phyloP scores from a whole-genome alignment of 352 stramenopile species.

The Aphanomyces euteiches region DNA sequence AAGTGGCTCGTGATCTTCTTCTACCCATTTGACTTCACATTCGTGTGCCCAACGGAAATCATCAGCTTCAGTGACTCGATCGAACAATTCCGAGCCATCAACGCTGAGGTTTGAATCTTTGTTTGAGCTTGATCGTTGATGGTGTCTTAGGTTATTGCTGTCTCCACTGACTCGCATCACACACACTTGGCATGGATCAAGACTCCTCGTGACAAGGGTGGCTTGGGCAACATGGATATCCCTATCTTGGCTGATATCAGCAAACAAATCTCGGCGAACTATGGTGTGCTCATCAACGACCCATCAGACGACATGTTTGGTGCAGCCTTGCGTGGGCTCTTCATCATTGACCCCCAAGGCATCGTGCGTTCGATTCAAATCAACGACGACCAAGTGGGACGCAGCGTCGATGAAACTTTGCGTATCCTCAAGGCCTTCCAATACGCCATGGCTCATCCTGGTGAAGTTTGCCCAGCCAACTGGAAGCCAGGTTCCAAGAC shows the following conservation, averaged over 20 bases:
- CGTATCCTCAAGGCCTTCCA: conserved; percentile 84
- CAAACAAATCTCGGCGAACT: conserved; percentile 82
- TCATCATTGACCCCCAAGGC: conserved; percentile 81
- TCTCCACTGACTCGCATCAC: conserved; percentile 83
- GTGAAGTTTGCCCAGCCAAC: conserved; percentile 75
- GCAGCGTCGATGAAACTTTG: conserved; percentile 78
- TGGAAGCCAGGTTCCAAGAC: conserved; percentile 79
- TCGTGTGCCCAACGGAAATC: conserved; percentile 83
- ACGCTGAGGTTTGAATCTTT: conserved; percentile 45
- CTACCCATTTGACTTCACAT: conserved; percentile 86
- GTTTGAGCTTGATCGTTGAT: not conserved
- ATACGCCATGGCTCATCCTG: conserved; percentile 60
- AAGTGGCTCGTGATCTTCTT: conserved; percentile 87
- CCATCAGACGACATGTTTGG: conserved; percentile 61
- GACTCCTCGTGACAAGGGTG: conserved; percentile 69
- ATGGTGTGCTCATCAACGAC: conserved; percentile 79
- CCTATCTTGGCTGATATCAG: conserved; percentile 74
- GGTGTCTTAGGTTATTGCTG: conserved; percentile 42
- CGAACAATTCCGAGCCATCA: conserved; percentile 68
- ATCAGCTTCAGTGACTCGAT: conserved; percentile 75
- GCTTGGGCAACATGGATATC: conserved; percentile 81
- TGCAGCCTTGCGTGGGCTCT: conserved; percentile 67
- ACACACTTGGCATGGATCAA: conserved; percentile 81
- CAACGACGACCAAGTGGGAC: conserved; percentile 78
- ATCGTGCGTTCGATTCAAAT: conserved; percentile 82